Evolutionary conservation across 768 basidiomycete genomes (phyloP), one percentile per base, ranked within the genome.

Genomic region (Amanita thiersii): DNA sequence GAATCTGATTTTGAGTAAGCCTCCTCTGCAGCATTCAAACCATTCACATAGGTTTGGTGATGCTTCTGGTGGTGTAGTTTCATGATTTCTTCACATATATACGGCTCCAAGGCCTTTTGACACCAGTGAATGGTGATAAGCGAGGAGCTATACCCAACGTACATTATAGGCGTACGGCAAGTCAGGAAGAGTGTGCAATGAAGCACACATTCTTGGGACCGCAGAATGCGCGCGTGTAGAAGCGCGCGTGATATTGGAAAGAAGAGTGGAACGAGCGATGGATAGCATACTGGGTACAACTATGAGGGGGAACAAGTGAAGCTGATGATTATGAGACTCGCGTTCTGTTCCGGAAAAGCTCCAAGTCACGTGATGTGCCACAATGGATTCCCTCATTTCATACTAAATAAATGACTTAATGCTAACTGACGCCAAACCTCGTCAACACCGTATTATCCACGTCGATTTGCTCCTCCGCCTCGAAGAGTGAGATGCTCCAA

Each of bases 31-130:
- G 87, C 76, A 62, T 99, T 99, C 45, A 98, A 72, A 8, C 90
- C 92, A 52, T 81, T 91, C 29, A 99, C 93, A 61, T 99, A 99
- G 12, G 84, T 75, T 65, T 90, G 84, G 57, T 89, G 86, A 53
- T 93, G 90, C 70, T 91, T 91, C 44, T 73, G 70, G 64, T 97
- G 92, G 57, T 96, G 94, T 44, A 97, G 68, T 41, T 72, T 79
- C 93, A 98, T 98, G 48, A 99, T 98, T 58, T 92, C 75, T 51
- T 77, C 72, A 1, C 86, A 86, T 61, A 99, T 93, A 54, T 81
- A 73, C 7, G 94, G 94, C 65, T 97, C 92, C 50, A 98, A 80
- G 7, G 90, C 88, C 82, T 84, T 9, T 34, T 29, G 17, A 17
- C 9, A 10, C 6, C 19, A 7, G 31, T 46, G n/a, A 46, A 35